A percentile compares a stretch with the other conserved stretches of the same genome.
Conservation (phyloP, 2,329 filamentous ascomycete species). For the Stachybotrys echinatus region DNA sequence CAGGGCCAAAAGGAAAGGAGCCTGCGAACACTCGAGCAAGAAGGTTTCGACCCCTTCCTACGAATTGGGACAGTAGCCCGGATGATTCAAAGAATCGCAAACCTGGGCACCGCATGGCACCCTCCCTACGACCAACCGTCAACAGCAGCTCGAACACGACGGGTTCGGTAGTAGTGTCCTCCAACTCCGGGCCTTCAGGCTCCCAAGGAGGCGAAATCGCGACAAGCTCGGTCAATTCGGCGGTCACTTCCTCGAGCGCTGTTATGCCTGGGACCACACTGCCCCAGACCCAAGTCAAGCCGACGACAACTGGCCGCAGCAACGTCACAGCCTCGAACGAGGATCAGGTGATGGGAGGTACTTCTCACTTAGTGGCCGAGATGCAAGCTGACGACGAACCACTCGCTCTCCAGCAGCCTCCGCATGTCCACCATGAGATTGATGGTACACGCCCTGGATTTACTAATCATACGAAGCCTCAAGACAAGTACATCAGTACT, state of each 20-base stretch:
- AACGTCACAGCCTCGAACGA: neutral
- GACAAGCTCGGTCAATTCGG: neutral
- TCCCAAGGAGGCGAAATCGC: too few species aligned
- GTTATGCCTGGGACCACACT: neutral
- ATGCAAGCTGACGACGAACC: too few species aligned
- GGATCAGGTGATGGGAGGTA: too few species aligned
- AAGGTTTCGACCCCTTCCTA: too few species aligned
- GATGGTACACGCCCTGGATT: neutral
- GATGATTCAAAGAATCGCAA: too few species aligned
- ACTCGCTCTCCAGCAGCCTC: neutral
- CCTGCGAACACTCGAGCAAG: neutral
- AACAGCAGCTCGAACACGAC: neutral
- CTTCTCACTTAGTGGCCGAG: too few species aligned
- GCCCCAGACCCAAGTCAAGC: neutral
- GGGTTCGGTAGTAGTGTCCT: too few species aligned
- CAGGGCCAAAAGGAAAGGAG: constrained; percentile 1
- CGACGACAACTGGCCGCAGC: neutral
- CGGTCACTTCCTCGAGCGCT: neutral
- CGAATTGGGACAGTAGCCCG: too few species aligned
- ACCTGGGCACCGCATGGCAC: too few species aligned
- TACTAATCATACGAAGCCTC: constrained; percentile 17
- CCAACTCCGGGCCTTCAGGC: too few species aligned
- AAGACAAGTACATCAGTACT: constrained; percentile 28
- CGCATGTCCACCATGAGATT: too few species aligned
- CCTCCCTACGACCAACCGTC: too few species aligned